Evolutionary conservation across 805 yeast species (phyloP), one percentile per base, ranked within the genome.

Genomic region (Teunomyces panamensis): DNA sequence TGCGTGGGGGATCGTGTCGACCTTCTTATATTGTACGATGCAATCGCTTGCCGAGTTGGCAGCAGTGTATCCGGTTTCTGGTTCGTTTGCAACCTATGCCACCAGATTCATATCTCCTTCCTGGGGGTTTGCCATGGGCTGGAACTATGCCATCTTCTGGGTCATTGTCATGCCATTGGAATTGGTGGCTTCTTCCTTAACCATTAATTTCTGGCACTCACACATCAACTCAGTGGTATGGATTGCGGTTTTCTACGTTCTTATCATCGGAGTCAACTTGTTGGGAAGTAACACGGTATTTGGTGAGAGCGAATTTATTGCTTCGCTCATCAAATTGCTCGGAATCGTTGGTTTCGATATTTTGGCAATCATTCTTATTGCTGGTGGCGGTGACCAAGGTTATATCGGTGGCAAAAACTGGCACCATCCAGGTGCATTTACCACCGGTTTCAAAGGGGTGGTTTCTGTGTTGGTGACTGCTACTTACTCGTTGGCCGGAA

Each of bases 91-190:
- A 9, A 65, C 72, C 3, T 70, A 69, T 47, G 69, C 74, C 30
- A 65, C 68, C 1, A 56, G 73, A 14, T 72, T 71, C 47, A 64
- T 72, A n/a, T 75, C 71, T 52, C 71, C 73, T 1, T 68, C 74
- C 16, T 69, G 71, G 64, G 77, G 77, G 5, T 71, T 71, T 51
- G 77, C 77, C n/a, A 68, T 65, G 46, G 77, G 74, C 13, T 70
- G 73, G 71, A 71, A 71, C 59, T 72, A 72, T 51, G 73, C 75
- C 24, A 48, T 69, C 37, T 71, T 71, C 53, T 72, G 75, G 76
- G 70, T 70, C n/a, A 59, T 72, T 27, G 75, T 72, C 29, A 55
- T 70, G 47, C 76, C 77, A 2, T 58, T 71, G 42, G 77, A 72
- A 53, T 59, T 72, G 43, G 76, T 71, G 44, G 77, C 77, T 1